Conservation (phyloP, 2,329 filamentous ascomycete genomes). For the Aspergillus novofumigatus region DNA sequence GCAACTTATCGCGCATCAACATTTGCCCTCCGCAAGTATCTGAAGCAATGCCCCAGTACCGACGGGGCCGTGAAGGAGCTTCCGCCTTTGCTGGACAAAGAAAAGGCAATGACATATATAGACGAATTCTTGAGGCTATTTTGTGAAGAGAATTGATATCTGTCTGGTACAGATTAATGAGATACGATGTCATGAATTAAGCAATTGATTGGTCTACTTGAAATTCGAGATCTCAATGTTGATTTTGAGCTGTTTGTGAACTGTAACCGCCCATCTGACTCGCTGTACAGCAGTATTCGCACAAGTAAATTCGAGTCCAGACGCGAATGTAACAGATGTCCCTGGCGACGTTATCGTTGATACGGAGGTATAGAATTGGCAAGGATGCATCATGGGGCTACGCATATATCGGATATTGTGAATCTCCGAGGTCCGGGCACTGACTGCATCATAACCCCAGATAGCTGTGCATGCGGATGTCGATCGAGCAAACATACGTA, state of each 20-base stretch:
- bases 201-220: not conserved
- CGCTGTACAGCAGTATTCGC: not conserved
- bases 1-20: constrained; percentile 41
- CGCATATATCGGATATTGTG: constrained; percentile 6
- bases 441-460: constrained; percentile 15
- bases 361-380: not conserved
- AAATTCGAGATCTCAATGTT: not conserved
- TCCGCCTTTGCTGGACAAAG: constrained; percentile 30
- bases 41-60: constrained; percentile 21
- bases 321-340: too few species aligned
- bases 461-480: constrained; percentile 1
- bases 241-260: not conserved
- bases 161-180: constrained; percentile 18
- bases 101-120: constrained; percentile 39
- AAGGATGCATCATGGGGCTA: not conserved
- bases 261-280: not conserved
- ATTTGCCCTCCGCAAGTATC: constrained; percentile 39
- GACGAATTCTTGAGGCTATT: constrained; percentile 40
- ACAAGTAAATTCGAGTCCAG: too few species aligned
- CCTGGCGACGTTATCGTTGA: not conserved
- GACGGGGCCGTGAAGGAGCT: constrained; percentile 4
- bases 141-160: constrained; percentile 34
- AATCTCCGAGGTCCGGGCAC: constrained; percentile 18
- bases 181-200: constrained; percentile 17
- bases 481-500: not conserved